Conservation (phyloP, 1,139 yeast genomes). For the Pneumocystis canis region DNA sequence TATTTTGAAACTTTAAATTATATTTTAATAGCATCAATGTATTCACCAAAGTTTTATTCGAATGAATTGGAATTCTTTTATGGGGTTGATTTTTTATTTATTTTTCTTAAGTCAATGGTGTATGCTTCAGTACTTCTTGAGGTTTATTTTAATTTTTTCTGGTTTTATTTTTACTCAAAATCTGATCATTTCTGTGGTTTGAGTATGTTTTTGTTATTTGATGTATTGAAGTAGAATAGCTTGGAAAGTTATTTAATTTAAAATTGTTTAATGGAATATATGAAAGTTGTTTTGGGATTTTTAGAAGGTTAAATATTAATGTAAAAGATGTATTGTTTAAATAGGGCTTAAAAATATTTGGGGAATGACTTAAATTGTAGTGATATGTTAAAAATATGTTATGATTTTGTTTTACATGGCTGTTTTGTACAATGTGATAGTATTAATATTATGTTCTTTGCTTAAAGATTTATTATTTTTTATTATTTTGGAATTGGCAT, state of each 20-base stretch:
- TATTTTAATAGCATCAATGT: slow-evolving; percentile 45
- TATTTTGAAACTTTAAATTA: slow-evolving; percentile 57
- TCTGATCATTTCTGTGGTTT: not conserved
- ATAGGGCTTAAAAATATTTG: not conserved
- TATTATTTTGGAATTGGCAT: too few relatives aligned
- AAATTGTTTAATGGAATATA: not conserved
- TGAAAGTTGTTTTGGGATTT: not conserved
- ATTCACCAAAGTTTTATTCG: slow-evolving; percentile 37
- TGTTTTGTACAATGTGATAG: too few relatives aligned
- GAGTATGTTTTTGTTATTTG: not conserved
- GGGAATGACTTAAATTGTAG: too few relatives aligned
- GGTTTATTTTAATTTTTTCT: slow-evolving; percentile 13
- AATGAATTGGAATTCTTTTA: slow-evolving; percentile 23
- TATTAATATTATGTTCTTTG: too few relatives aligned
- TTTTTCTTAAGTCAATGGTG: slow-evolving; percentile 25
- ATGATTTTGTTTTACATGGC: too few relatives aligned
- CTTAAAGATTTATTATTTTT: too few relatives aligned
- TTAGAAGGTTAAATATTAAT: not conserved
- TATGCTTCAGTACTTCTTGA: slow-evolving; percentile 27
- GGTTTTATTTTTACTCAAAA: not conserved
- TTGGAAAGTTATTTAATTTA: not conserved
- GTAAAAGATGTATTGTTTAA: not conserved
- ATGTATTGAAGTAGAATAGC: not conserved
- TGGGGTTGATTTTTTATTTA: slow-evolving; percentile 27
- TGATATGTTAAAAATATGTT: too few relatives aligned